Base-by-base conservation (phyloP, 176 grass and related monocot species). In the Microstegium vimineum region DNA sequence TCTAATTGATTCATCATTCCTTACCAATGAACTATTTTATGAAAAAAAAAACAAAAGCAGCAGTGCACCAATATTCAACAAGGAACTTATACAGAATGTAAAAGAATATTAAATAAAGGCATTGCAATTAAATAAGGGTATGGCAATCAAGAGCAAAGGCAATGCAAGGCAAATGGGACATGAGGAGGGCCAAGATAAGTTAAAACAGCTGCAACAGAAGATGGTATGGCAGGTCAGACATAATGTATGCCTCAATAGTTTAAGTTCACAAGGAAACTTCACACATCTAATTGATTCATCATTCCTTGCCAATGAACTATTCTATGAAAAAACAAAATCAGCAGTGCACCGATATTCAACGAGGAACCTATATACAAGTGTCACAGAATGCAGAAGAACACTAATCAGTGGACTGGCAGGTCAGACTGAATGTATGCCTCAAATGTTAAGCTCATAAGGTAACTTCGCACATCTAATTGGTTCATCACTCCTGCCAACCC, bases 391-490 rank as follows among this genome's bases (percentile, higher is more conserved):
- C 14, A 18, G 27, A 30, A 1, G 5, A 47, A 22, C 14, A 25
- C 15, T 8, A 27, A 64, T 1, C 3, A 41, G 27, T n/a, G 9
- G 31, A 38, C 71, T 79, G 71, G 69, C 64, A 69, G 82, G 82
- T 85, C 85, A 85, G 77, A 77, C 62, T 49, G 0, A 77, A 81
- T 25, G 56, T 77, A 91, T 91, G 89, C 89, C 89, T 88, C 82
- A 90, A 90, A 76, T n/a, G 27, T 79, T 75, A 74, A 82, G 90
- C 86, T 82, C 90, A 81, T 30, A 69, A 82, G 32, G 13, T 43
- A 0, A 27, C 68, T 64, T 91, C 67, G 16, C 83, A 83, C 90
- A 92, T 92, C 90, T 89, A 92, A 89, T 76, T 67, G 79, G 76
- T 89, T 92, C 90, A 89, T 89, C 90, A 92, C 9, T 10, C 77